Evolutionary conservation across 148 eudicot genomes (phyloP), one percentile per base, ranked within the genome.

Genomic region (Camellia granthamiana): DNA sequence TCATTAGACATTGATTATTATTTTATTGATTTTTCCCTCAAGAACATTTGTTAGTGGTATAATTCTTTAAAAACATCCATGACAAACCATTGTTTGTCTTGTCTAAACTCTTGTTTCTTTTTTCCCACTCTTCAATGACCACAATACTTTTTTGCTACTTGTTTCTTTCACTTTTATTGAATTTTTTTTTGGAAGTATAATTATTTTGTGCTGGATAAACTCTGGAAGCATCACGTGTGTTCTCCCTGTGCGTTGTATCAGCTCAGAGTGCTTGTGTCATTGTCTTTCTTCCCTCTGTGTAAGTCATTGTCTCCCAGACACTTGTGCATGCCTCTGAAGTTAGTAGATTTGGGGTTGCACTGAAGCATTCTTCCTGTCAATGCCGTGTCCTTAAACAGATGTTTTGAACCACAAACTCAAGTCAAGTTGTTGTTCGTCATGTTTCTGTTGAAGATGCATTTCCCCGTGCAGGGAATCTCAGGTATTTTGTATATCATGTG

Each of bases 11-110:
- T 87, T 90, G 80, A 86, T 86, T 80, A 83, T 92, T 85, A 84
- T 81, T 92, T 92, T 83, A 85, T 90, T 90, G 83, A 89, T 94
- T 88, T 73, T 87, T 87, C 79, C 72, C 82, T 78, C 79, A 38
- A 49, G 56, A 70, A 84, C 81, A 63, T 67, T 67, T 75, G 69
- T 62, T 80, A 18, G 47, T 47, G 46, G 77, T 79, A 69, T 51
- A 52, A 15, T 51, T 61, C 16, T 13, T 77, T 78, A 0, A 42
- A 21, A 66, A 42, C 52, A 5, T 55, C 52, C 3, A 16, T 23
- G 7, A 30, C 49, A 66, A 41, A 65, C 43, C 13, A 38, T 52
- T 67, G 14, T 18, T 30, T 42, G 46, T 52, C 15, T 6, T 23
- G 12, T 54, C 52, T 43, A 13, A 65, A 77, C 7, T 49, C 65